Conservation (phyloP, 805 yeast genomes). For the Blastobotrys peoriensis region DNA sequence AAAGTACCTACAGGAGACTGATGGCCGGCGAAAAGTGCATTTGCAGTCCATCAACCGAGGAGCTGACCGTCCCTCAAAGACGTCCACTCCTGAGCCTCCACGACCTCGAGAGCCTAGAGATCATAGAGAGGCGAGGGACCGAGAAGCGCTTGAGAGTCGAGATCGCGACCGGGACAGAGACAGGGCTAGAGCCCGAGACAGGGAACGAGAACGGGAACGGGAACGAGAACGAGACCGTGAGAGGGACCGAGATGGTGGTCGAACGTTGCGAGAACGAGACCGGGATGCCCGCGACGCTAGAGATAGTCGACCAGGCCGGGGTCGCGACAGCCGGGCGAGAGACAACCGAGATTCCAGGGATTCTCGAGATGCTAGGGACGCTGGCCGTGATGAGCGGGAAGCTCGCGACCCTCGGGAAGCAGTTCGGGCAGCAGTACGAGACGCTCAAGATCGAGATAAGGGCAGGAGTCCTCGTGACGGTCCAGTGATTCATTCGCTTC, state of each 20-base stretch:
- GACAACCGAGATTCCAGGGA: slow-evolving; percentile 5
- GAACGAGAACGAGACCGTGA: slow-evolving; percentile 13
- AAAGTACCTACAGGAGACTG: slow-evolving; percentile 2
- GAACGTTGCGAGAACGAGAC: slow-evolving; percentile 9
- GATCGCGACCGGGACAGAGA: slow-evolving; percentile 1
- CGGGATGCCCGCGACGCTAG: slow-evolving; percentile 9
- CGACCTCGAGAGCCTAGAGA: neutral
- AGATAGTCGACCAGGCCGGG: neutral
- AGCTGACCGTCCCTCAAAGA: no score
- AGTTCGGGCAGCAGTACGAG: neutral
- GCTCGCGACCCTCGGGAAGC: neutral
- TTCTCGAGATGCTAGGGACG: slow-evolving; percentile 2
- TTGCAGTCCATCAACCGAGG: no score
- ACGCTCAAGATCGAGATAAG: slow-evolving; percentile 7
- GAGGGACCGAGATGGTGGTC: neutral
- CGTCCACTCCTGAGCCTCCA: neutral
- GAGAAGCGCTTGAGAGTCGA: neutral
- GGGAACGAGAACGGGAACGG: slow-evolving; percentile 14
- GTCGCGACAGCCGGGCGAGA: neutral
- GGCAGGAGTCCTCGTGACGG: slow-evolving; percentile 1
- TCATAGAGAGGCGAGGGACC: neutral
- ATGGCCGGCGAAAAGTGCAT: neutral
- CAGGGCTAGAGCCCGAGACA: slow-evolving; percentile 4
- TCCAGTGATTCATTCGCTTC: neutral
- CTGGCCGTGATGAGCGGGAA: slow-evolving; percentile 1